phyloP scores from a whole-genome alignment of 2,329 filamentous ascomycete species.

The Trichoderma koningii region DNA sequence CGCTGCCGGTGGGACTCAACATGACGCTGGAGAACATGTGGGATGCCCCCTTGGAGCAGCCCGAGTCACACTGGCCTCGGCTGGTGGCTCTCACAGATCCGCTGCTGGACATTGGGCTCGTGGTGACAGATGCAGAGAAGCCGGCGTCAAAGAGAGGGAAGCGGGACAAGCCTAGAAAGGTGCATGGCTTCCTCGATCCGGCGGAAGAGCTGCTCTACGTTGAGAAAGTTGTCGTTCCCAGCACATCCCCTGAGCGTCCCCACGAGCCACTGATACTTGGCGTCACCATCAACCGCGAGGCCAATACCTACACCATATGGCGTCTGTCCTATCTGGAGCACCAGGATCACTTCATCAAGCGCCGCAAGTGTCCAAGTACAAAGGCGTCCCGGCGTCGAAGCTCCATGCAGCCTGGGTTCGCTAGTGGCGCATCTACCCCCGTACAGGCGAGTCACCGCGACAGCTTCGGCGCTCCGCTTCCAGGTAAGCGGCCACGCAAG shows the following conservation, averaged over 20 bases:
- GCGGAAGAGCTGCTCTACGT: conserved; percentile 84
- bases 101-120: conserved; percentile 78
- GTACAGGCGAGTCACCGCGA: conserved; percentile 71
- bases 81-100: conserved; percentile 86
- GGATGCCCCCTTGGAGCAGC: conserved; percentile 55
- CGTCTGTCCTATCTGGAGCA: conserved; percentile 74
- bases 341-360: conserved; percentile 57
- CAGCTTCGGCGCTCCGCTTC: conserved; percentile 66
- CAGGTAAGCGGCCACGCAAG: conserved; percentile 57
- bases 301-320: conserved; percentile 82
- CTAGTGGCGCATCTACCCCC: conserved; percentile 77
- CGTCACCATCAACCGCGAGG: conserved; percentile 77
- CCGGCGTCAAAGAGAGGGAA: conserved; percentile 35
- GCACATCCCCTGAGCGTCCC: conserved; percentile 39
- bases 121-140: conserved; percentile 63
- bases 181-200: conserved; percentile 64
- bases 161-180: conserved; percentile 43
- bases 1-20: conserved; percentile 54
- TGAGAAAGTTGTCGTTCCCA: conserved; percentile 65
- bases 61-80: conserved; percentile 66
- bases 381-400: conserved; percentile 58
- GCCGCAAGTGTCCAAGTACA: conserved; percentile 49
- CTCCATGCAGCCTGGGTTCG: conserved; percentile 67
- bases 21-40: conserved; percentile 60
- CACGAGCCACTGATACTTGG: conserved; percentile 67